A percentile compares a stretch with the other conserved stretches of the same genome.
These are phyloP conservation scores for Truncatella angustata DNA, from an alignment of 2,329 filamentous ascomycete species.

Conservation along the genomic window DNA sequence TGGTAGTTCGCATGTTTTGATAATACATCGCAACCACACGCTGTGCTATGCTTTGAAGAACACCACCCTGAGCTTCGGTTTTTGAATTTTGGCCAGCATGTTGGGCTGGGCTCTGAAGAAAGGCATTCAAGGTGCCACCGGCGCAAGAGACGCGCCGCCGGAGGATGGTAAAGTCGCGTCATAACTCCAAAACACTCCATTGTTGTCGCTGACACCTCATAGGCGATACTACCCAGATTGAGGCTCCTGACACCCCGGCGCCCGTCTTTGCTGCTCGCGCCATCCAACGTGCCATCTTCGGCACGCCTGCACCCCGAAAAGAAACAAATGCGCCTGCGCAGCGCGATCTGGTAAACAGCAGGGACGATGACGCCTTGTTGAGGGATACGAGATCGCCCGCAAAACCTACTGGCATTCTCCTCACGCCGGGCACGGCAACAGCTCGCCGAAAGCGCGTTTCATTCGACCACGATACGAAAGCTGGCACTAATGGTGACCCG, in stretches of 20 bases:
- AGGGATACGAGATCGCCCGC: conserved; percentile 42
- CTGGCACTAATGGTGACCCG: conserved; percentile 27
- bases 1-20: no score
- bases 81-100: conserved; percentile 35
- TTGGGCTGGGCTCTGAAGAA: conserved; percentile 59
- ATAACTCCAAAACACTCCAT: background rate
- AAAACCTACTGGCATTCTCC: conserved; percentile 57
- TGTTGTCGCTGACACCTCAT: conserved; percentile 7
- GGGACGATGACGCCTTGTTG: conserved; percentile 20
- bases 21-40: background rate
- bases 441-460: conserved; percentile 63
- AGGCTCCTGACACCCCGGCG: conserved; percentile 63
- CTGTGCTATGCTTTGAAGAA: background rate
- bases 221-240: conserved; percentile 48
- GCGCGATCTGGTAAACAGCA: conserved; percentile 24
- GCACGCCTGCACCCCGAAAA: conserved; percentile 43
- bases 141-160: conserved; percentile 29
- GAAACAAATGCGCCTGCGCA: conserved; percentile 33
- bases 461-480: conserved; percentile 58
- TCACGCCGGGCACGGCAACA: conserved; percentile 63
- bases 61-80: background rate
- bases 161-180: conserved; percentile 19
- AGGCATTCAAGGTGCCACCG: conserved; percentile 38
- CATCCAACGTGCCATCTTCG: conserved; percentile 63
- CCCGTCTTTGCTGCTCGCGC: conserved; percentile 66